Evolutionary conservation across 805 yeast species (phyloP).

Genomic region (Candida anglica): DNA sequence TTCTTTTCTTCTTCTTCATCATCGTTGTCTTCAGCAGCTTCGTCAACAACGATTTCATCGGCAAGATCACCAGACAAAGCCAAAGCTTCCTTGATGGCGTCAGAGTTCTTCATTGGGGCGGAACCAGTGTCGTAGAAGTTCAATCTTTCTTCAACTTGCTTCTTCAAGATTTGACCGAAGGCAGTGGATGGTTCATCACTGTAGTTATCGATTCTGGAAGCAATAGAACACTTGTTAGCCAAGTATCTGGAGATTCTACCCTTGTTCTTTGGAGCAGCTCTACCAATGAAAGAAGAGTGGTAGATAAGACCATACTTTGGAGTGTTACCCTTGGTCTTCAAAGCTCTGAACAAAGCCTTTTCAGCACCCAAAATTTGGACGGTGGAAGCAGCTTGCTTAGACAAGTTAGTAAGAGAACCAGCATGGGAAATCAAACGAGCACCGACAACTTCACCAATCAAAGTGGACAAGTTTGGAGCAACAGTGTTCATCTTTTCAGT

Average conservation of each 20-base stretch:
- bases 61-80: slow-evolving; percentile 46
- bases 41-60: slow-evolving; percentile 22
- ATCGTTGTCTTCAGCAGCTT: slow-evolving; percentile 16
- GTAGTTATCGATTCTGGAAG: slow-evolving; percentile 96
- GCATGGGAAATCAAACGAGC: slow-evolving; percentile 98
- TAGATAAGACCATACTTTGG: slow-evolving; percentile 95
- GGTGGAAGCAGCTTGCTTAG: slow-evolving; percentile 98
- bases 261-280: slow-evolving; percentile 93
- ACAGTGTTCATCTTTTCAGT: slow-evolving; percentile 96
- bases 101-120: slow-evolving; percentile 93
- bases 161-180: slow-evolving; percentile 86
- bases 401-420: slow-evolving; percentile 92
- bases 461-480: slow-evolving; percentile 94
- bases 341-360: slow-evolving; percentile 93
- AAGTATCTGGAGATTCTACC: slow-evolving; percentile 98
- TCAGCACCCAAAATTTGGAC: slow-evolving; percentile 98
- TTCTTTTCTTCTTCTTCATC: slow-evolving; percentile 17
- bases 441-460: slow-evolving; percentile 98
- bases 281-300: slow-evolving; percentile 92
- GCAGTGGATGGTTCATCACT: slow-evolving; percentile 89
- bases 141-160: slow-evolving; percentile 97
- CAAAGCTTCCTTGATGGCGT: slow-evolving; percentile 91
- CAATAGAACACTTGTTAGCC: slow-evolving; percentile 98
- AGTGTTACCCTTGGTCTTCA: slow-evolving; percentile 94
- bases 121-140: slow-evolving; percentile 95